phyloP scores from a whole-genome alignment of 2,329 filamentous ascomycete species.

The Penicillium sp. region DNA sequence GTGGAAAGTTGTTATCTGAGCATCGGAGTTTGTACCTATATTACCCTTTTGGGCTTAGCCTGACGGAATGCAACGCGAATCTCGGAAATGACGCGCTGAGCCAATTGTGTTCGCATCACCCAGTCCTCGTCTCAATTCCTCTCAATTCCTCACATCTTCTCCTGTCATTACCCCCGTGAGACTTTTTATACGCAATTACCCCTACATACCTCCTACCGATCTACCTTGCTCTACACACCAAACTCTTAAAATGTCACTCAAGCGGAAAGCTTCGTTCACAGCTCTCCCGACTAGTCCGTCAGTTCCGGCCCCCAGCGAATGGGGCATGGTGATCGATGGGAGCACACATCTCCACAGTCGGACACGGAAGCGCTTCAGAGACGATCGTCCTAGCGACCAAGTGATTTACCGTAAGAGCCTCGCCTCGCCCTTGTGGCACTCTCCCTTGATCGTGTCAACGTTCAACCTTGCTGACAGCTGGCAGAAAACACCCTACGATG shows the following conservation, averaged over 20 bases:
- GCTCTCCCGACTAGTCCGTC: conserved; percentile 37
- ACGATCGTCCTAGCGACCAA: conserved; percentile 57
- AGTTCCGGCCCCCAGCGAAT: conserved; percentile 19
- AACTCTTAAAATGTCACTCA: conserved; percentile 50
- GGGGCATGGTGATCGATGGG: conserved; percentile 29
- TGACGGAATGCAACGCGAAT: conserved; percentile 23
- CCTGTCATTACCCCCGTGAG: not conserved
- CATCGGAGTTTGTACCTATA: conserved; percentile 27
- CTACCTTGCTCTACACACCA: not conserved
- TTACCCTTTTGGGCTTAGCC: conserved; percentile 31
- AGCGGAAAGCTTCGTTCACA: conserved; percentile 58
- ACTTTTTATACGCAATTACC: not conserved
- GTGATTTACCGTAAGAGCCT: conserved; percentile 52
- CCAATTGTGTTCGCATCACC: conserved; percentile 17
- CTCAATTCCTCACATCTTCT: conserved; percentile 1
- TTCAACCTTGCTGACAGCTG: conserved; percentile 17
- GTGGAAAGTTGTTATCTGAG: not conserved
- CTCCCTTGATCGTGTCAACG: not conserved
- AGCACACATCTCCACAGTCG: conserved; percentile 52
- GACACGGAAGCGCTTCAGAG: conserved; percentile 58
- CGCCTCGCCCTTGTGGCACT: not conserved
- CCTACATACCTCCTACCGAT: not conserved
- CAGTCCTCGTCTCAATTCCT: not conserved
- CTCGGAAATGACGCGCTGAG: conserved; percentile 17
- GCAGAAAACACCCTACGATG: conserved; percentile 44